phyloP scores from a whole-genome alignment of 768 basidiomycete genomes.

The Russula sp. region DNA sequence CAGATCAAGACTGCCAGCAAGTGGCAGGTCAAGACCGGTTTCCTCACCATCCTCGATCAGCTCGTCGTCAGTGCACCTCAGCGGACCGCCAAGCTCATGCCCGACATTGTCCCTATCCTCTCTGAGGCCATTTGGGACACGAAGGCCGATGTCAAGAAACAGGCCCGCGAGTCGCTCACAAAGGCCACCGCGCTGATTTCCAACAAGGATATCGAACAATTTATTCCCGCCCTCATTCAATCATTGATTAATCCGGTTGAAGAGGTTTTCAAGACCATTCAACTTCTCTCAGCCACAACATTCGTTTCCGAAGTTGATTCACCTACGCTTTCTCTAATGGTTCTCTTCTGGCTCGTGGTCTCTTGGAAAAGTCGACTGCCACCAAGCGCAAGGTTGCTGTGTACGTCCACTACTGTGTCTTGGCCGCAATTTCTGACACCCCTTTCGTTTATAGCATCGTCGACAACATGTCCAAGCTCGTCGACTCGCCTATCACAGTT shows the following conservation, averaged over 20 bases:
- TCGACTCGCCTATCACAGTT: constrained; percentile 93
- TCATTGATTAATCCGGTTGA: constrained; percentile 98
- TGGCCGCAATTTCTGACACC: constrained; percentile 21
- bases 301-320: constrained; percentile 99
- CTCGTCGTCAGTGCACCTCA: constrained; percentile 77
- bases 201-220: constrained; percentile 98
- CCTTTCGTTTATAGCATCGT: constrained; percentile 62
- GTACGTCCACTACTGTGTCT: constrained; percentile 46
- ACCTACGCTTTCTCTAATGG: constrained; percentile 95
- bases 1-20: constrained; percentile 95
- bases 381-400: constrained; percentile 98
- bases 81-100: constrained; percentile 87
- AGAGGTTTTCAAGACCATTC: constrained; percentile 94
- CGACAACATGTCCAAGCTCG: constrained; percentile 98
- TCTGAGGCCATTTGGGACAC: constrained; percentile 98
- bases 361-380: constrained; percentile 90
- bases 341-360: constrained; percentile 93
- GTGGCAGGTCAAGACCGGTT: constrained; percentile 95
- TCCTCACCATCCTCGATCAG: constrained; percentile 78
- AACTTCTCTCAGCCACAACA: constrained; percentile 94
- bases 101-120: constrained; percentile 92
- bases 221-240: constrained; percentile 97
- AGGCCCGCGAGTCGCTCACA: constrained; percentile 89
- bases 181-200: constrained; percentile 93
- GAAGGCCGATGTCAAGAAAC: constrained; percentile 98